Conservation (phyloP, 306 rosid species). For the Cercis canadensis region DNA sequence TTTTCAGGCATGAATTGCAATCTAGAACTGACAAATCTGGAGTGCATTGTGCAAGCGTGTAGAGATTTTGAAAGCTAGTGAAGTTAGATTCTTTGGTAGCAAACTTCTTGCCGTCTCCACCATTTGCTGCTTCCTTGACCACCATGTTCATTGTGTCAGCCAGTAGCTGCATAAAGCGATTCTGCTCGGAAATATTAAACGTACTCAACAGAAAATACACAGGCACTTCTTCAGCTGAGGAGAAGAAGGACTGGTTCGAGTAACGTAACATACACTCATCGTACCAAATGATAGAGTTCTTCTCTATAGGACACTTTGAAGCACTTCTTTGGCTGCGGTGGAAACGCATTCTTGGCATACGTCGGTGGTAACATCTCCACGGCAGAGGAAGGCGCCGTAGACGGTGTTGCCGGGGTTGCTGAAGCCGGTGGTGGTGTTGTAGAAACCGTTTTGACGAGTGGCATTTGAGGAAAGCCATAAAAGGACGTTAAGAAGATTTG, state of each 20-base stretch:
- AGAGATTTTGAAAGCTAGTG: constrained; percentile 10
- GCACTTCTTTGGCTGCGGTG: neutral
- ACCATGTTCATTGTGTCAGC: constrained; percentile 5
- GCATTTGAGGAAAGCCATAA: too few relatives aligned
- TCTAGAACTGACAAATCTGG: constrained; percentile 29
- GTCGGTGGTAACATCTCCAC: neutral
- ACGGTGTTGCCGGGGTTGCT: neutral
- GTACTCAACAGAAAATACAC: accelerated
- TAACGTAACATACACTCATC: constrained; percentile 3
- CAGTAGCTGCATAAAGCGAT: constrained; percentile 23
- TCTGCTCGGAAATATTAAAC: neutral
- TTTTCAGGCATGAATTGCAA: constrained; percentile 32
- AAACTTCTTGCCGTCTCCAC: constrained; percentile 39
- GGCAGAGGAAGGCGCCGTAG: constrained; percentile 8
- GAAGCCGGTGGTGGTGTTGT: neutral
- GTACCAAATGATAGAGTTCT: constrained; percentile 21
- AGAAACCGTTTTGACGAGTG: neutral
- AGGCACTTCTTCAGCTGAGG: neutral
- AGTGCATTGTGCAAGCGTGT: constrained; percentile 48
- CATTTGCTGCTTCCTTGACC: neutral
- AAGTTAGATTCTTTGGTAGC: constrained; percentile 32
- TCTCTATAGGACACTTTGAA: neutral
- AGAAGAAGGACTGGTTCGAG: neutral
- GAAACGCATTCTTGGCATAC: neutral
- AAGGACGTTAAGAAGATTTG: too few relatives aligned